Evolutionary conservation across 768 basidiomycete genomes (phyloP).

Genomic region (Butyriboletus loyo): DNA sequence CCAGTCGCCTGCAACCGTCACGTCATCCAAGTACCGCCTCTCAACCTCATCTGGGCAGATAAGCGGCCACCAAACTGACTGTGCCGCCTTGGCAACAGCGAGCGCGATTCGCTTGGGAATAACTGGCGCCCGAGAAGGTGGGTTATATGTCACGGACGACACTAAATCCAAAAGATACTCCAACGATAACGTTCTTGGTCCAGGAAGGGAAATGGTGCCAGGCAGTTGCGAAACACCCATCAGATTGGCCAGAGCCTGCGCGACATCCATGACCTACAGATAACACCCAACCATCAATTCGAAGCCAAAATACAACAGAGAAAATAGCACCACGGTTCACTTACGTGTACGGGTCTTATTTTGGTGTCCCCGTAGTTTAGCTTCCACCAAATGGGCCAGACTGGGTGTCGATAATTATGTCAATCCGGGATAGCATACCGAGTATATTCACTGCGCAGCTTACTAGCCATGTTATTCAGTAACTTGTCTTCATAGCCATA

Average conservation of each 20-base stretch:
- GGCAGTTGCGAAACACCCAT: slow-evolving; percentile 59
- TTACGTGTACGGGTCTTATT: slow-evolving; percentile 89
- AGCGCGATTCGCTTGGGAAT: slow-evolving; percentile 74
- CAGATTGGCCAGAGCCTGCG: slow-evolving; percentile 83
- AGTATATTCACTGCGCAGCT: slow-evolving; percentile 31
- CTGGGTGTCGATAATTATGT: slow-evolving; percentile 29
- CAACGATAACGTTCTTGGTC: slow-evolving; percentile 81
- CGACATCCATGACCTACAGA: slow-evolving; percentile 84
- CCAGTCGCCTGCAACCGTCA: slow-evolving; percentile 75
- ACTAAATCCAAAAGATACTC: slow-evolving; percentile 80
- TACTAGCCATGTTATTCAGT: slow-evolving; percentile 88
- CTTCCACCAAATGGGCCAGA: slow-evolving; percentile 92
- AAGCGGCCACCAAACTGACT: slow-evolving; percentile 85
- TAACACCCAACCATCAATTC: slow-evolving; percentile 13
- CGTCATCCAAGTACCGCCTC: slow-evolving; percentile 84
- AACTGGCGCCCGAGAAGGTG: slow-evolving; percentile 66
- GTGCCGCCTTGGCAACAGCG: slow-evolving; percentile 58
- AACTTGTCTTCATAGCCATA: slow-evolving; percentile 96
- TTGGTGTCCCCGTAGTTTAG: slow-evolving; percentile 85
- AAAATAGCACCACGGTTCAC: slow-evolving; percentile 33
- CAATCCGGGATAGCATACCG: slow-evolving; percentile 9
- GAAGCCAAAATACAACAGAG: slow-evolving; percentile 16
- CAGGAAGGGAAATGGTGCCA: slow-evolving; percentile 78
- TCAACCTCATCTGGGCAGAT: slow-evolving; percentile 88
- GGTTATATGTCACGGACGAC: slow-evolving; percentile 73